These are phyloP conservation scores for Colletotrichum karsti DNA, from an alignment of 2,329 filamentous ascomycete genomes.

Conservation along the genomic window DNA sequence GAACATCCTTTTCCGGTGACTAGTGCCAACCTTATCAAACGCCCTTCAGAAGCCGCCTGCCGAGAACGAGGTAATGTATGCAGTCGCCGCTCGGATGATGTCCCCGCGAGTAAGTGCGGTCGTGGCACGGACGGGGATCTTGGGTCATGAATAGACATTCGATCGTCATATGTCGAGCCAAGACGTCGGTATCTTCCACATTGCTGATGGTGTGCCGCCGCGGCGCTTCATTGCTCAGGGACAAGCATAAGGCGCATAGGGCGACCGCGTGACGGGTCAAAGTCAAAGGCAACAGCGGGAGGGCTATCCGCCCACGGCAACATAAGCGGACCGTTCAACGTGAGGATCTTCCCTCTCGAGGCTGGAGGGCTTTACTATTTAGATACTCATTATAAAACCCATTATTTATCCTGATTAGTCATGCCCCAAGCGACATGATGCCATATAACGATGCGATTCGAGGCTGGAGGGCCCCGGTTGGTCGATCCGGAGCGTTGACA, in stretches of 20 bases:
- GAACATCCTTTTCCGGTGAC: neutral
- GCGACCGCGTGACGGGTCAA: neutral
- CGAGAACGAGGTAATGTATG: neutral
- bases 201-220: neutral
- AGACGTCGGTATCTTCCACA: neutral
- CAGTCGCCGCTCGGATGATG: neutral
- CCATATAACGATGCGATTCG: too few relatives aligned
- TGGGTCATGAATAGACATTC: neutral
- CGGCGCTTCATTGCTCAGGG: neutral
- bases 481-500: neutral
- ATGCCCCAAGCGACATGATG: too few relatives aligned
- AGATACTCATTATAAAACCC: too few relatives aligned
- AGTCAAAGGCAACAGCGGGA: neutral
- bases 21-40: neutral
- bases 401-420: too few relatives aligned
- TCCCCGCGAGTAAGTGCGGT: neutral
- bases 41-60: neutral
- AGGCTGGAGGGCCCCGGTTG: neutral
- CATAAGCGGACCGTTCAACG: neutral
- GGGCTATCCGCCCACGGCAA: neutral
- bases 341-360: neutral
- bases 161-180: conserved; percentile 7
- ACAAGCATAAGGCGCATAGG: neutral
- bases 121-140: neutral
- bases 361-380: too few relatives aligned